Base-by-base conservation (phyloP, 495 filamentous ascomycete species). In the Penicillium cosmopolitanum region DNA sequence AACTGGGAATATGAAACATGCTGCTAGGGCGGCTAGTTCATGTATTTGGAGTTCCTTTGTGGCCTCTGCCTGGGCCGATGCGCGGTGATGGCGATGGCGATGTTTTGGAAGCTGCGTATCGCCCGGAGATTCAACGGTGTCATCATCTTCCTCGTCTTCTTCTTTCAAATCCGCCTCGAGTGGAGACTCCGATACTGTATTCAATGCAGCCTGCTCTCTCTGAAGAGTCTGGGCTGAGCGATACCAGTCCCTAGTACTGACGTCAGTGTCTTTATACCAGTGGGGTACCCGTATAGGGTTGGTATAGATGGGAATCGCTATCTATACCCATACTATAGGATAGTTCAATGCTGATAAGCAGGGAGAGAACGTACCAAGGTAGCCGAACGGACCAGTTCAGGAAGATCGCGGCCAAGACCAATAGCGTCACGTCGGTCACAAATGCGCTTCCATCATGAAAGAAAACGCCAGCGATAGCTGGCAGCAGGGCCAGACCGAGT, bases 331-430 rank as follows among this genome's bases (percentile, higher is more conserved):
- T 31, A 31, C 28, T 8, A 31, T 8, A 0, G 4, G 7, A 31
- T 31, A 31, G 6, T 31, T 31, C 28, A 31, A 31, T 31, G 28
- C 28, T 31, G 28, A 31, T n/a, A n/a, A 5, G 12, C 12, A 38
- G 36, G 15, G 2, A 38, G 36, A n/a, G 36, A 38, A n/a, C 69
- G 67, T 77, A 92, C 94, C 95, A 98, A 65, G 95, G 96, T 56
- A 93, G 74, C 55, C 90, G 87, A 7, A 97, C 87, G 18, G 90
- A 92, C 94, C 93, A 97, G 70, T 98, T 94, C 53, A 98, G 78
- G 63, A 98, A 96, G 5, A 97, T 82, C 1, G 88, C 89, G 0
- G 88, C 89, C 51, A 98, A 66, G 5, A 82, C 82, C 28, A 98
- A 74, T 47, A 98, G 79, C 23, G 92, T 88, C 9, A 95, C 71